A percentile compares a stretch with the other conserved stretches of the same genome.
Conservation (phyloP, 768 basidiomycete species). For the Coprinopsis sp. region DNA sequence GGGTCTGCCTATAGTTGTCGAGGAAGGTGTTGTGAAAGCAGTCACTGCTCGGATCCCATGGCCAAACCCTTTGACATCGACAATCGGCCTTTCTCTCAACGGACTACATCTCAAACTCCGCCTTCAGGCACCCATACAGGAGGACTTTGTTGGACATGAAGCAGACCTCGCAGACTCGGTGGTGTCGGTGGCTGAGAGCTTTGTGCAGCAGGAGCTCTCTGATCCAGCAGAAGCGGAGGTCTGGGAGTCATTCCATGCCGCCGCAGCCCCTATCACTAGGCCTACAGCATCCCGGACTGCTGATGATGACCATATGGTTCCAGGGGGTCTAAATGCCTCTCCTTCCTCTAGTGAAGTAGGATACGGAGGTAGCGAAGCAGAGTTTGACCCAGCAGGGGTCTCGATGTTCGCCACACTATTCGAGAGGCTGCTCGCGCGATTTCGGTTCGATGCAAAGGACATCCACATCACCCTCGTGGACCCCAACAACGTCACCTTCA, state of each 20-base stretch:
- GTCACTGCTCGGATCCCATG: constrained; percentile 79
- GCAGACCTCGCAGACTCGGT: constrained; percentile 70
- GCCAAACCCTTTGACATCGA: constrained; percentile 77
- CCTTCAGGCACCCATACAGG: constrained; percentile 24
- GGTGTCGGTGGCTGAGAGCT: constrained; percentile 79
- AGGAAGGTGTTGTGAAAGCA: constrained; percentile 68
- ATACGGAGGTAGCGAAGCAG: constrained; percentile 37
- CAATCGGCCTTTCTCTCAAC: constrained; percentile 63
- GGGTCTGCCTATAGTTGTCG: constrained; percentile 61
- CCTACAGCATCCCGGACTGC: too few species aligned
- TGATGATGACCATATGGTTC: constrained; percentile 47
- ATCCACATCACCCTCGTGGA: constrained; percentile 67
- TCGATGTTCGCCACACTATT: constrained; percentile 79
- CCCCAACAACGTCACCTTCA: constrained; percentile 57
- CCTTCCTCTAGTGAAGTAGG: constrained; percentile 27
- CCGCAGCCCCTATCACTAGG: constrained; percentile 29
- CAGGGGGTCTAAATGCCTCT: constrained; percentile 66
- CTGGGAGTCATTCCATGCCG: constrained; percentile 60
- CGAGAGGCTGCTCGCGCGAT: constrained; percentile 71
- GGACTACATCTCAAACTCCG: constrained; percentile 67
- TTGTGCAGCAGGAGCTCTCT: constrained; percentile 79
- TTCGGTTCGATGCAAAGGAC: constrained; percentile 71
- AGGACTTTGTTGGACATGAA: constrained; percentile 16
- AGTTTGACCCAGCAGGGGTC: constrained; percentile 66
- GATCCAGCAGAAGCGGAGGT: constrained; percentile 66